These are phyloP conservation scores for Kondoa malvinella DNA, from an alignment of 768 basidiomycete genomes.

Conservation along the genomic window DNA sequence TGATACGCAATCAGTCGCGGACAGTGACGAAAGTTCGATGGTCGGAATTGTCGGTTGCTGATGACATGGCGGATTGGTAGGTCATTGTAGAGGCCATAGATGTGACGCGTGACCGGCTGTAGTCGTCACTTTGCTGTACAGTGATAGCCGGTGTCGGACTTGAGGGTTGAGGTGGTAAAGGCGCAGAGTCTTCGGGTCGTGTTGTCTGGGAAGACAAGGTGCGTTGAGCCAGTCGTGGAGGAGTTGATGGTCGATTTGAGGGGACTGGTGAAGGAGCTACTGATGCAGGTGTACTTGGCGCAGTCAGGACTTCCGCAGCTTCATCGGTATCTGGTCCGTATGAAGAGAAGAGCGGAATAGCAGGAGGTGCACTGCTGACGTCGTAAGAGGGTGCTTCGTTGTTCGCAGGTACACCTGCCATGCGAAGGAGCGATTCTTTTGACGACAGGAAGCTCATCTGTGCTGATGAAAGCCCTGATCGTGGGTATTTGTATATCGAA, in stretches of 20 bases:
- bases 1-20: neutral
- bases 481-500: neutral
- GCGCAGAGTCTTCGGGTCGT: no score
- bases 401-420: neutral
- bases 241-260: no score
- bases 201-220: no score
- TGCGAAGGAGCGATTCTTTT: conserved; percentile 13
- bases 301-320: neutral
- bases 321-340: neutral
- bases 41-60: neutral
- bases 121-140: neutral
- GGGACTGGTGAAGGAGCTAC: no score
- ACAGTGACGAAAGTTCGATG: neutral
- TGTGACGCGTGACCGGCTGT: neutral
- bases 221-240: no score
- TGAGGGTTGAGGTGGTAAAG: neutral
- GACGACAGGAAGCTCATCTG: conserved; percentile 20
- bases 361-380: neutral
- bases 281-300: no score
- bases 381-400: neutral
- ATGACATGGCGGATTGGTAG: neutral
- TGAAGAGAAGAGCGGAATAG: neutral
- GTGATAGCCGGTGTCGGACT: neutral
- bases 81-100: neutral
- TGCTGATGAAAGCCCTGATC: no score